Conservation (phyloP, 2,329 filamentous ascomycete species). For the Claviceps sorghi region DNA sequence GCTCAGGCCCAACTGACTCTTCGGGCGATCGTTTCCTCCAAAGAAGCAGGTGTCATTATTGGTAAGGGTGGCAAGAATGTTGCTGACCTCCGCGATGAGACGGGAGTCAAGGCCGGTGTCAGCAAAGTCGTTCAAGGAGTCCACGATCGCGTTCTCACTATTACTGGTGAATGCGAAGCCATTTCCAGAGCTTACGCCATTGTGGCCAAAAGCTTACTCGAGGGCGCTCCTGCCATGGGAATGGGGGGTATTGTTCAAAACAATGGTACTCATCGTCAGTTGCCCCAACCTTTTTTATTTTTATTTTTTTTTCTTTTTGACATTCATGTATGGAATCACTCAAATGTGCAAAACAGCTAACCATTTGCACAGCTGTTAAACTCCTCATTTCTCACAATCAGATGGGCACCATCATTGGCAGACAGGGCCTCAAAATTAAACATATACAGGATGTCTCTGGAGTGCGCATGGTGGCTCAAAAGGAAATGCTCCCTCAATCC, state of each 20-base stretch:
- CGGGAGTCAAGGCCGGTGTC: constrained; percentile 92
- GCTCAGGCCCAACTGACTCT: constrained; percentile 83
- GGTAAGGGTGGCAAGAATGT: constrained; percentile 98
- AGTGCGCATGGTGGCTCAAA: constrained; percentile 97
- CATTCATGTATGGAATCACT: no score
- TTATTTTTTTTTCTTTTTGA: no score
- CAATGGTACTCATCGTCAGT: constrained; percentile 82
- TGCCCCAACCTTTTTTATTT: no score
- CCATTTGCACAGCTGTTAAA: constrained; percentile 60
- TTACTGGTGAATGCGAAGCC: constrained; percentile 76
- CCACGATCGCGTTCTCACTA: constrained; percentile 90
- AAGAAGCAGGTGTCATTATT: constrained; percentile 97
- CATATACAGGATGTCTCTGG: constrained; percentile 95
- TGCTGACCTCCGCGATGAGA: constrained; percentile 90
- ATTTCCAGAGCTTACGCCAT: constrained; percentile 87
- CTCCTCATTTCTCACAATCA: constrained; percentile 98
- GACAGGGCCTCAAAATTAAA: constrained; percentile 96
- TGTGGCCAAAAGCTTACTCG: constrained; percentile 78
- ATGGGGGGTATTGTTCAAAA: constrained; percentile 84
- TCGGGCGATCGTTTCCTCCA: constrained; percentile 94
- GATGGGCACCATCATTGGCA: constrained; percentile 98
- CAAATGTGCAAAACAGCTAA: not conserved
- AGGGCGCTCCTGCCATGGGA: constrained; percentile 86
- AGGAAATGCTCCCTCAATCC: constrained; percentile 98
- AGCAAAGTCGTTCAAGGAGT: constrained; percentile 98